Evolutionary conservation across 345 rosid species (phyloP), one percentile per base, ranked within the genome.

Genomic region (Citrus sp.): DNA sequence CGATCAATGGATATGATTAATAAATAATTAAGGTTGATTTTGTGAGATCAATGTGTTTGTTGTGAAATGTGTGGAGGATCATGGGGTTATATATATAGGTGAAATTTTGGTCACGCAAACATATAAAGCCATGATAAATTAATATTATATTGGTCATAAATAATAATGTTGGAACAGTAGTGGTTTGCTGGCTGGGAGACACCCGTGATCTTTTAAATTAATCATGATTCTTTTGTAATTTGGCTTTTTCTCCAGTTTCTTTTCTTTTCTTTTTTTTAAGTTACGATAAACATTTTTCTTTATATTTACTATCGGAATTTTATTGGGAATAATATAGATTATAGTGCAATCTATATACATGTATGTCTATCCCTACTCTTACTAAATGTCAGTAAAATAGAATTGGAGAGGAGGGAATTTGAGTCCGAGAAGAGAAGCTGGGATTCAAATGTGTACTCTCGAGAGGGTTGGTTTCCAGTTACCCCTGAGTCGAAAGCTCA

Each of bases 171-270:
- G 30, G 19, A 64, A 73, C 42, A 73, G 80, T 35, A 74, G 55
- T 65, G 82, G 83, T 74, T 79, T 24, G 86, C 83, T 78, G 21
- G 24, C 14, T 19, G 60, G 86, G 84, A 78, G 89, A 80, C 89
- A 88, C 82, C 72, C 83, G 79, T 78, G 87, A 82, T 24, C 13
- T 56, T 61, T 71, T 21, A 46, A 46, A 46, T 37, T 40, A 82
- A 86, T 84, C 75, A 85, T 85, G 82, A 12, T 30, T 80, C 66
- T 70, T 18, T 63, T 72, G 28, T 38, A 54, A 19, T 54, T 51
- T 19, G 51, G 51, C 58, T 16, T 54, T 54, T 7, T 1, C 21
- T 16, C 58, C 21, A 16, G 58, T 54, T 16, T 51, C 56, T 46
- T 46, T 46, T 51, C 56, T 46, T 46, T 46, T 13, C 14, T 46